Conservation (phyloP, 768 basidiomycete genomes). For the Suillus hirtellus region DNA sequence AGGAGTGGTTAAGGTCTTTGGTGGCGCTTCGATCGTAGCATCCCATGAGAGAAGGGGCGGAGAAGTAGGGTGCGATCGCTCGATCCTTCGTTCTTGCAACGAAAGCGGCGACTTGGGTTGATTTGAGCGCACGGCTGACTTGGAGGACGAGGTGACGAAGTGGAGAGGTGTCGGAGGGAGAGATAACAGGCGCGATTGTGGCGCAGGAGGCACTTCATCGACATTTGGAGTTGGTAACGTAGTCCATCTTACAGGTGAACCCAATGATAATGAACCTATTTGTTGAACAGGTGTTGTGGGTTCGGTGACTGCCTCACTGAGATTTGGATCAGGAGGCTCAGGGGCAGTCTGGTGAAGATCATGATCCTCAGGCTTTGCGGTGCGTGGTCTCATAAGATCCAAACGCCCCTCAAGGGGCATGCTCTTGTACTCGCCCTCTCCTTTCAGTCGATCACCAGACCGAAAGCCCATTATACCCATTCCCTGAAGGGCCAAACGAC, state of each 20-base stretch:
- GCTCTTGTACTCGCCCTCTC: constrained; percentile 74
- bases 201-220: constrained; percentile 63
- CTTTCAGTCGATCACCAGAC: constrained; percentile 20
- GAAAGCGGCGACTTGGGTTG: constrained; percentile 25
- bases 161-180: constrained; percentile 44
- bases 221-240: constrained; percentile 63
- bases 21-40: constrained; percentile 77
- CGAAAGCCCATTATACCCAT: constrained; percentile 21
- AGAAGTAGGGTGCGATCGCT: constrained; percentile 49
- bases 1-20: constrained; percentile 52
- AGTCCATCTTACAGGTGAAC: constrained; percentile 43
- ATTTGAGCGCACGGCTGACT: constrained; percentile 22
- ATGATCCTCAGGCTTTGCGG: constrained; percentile 18
- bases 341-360: constrained; percentile 7
- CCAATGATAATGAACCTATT: constrained; percentile 29
- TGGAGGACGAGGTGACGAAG: constrained; percentile 20
- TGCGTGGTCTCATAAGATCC: constrained; percentile 69
- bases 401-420: constrained; percentile 88
- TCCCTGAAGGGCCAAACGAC: constrained; percentile 33
- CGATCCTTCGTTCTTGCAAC: constrained; percentile 14
- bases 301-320: constrained; percentile 22
- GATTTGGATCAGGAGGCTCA: constrained; percentile 18
- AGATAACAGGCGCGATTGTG: constrained; percentile 47
- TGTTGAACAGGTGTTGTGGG: constrained; percentile 42
- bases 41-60: constrained; percentile 79